These are phyloP conservation scores for Kluyveromyces marxianus DNA, from an alignment of 1,139 yeast species.

Conservation along the genomic window DNA sequence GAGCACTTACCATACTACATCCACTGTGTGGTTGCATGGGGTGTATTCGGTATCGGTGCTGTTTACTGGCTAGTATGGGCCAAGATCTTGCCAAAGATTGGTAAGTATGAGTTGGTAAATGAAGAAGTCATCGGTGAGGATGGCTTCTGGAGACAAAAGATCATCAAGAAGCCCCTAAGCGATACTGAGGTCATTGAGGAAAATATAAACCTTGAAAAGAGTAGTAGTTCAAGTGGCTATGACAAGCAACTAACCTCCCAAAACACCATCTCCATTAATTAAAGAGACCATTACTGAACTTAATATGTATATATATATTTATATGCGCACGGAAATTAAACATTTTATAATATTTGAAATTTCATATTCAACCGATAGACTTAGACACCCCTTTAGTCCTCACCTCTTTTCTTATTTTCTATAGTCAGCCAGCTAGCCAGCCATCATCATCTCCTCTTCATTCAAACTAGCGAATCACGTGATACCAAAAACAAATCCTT, in stretches of 20 bases:
- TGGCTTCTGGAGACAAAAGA: conserved; percentile 68
- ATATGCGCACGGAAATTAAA: too few species aligned
- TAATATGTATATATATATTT: too few species aligned
- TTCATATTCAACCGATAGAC: too few species aligned
- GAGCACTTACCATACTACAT: conserved; percentile 64
- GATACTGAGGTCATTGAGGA: conserved; percentile 10
- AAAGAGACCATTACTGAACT: background rate
- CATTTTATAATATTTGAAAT: too few species aligned
- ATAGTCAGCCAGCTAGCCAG: too few species aligned
- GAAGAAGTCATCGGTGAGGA: conserved; percentile 57
- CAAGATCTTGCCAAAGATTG: conserved; percentile 47
- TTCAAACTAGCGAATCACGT: too few species aligned
- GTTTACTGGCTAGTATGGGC: conserved; percentile 68
- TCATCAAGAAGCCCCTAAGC: conserved; percentile 35
- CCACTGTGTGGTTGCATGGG: conserved; percentile 81
- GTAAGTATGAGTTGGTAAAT: conserved; percentile 51
- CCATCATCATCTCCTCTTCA: too few species aligned
- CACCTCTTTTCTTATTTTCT: too few species aligned
- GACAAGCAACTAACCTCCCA: background rate
- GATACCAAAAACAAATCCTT: too few species aligned
- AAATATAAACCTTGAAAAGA: conserved; percentile 1
- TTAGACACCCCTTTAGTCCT: too few species aligned
- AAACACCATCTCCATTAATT: background rate
- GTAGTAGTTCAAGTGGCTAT: background rate
- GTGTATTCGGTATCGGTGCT: conserved; percentile 63